Conservation (phyloP, 2,329 filamentous ascomycete genomes). For the Xylaria sp. region DNA sequence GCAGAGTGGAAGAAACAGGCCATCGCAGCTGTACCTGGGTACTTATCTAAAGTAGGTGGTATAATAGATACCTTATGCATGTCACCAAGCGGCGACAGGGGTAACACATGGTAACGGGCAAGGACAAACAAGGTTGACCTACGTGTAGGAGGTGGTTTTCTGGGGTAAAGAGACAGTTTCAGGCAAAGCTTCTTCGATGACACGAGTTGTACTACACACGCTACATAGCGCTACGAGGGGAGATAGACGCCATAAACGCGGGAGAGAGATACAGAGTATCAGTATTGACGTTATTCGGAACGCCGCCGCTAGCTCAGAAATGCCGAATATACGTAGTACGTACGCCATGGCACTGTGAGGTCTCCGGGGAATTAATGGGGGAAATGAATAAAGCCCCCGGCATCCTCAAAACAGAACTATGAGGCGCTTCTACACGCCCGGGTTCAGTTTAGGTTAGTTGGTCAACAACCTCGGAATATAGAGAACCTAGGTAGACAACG, state of each 20-base stretch:
- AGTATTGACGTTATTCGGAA: neutral
- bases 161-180: slow-evolving; percentile 22
- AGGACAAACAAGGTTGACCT: slow-evolving; percentile 22
- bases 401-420: too few relatives aligned
- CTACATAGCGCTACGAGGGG: neutral
- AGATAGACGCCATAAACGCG: slow-evolving; percentile 2
- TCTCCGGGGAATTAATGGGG: neutral
- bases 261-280: too few relatives aligned
- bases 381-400: neutral
- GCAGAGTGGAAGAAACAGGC: slow-evolving; percentile 27
- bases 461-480: neutral
- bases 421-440: neutral
- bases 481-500: too few relatives aligned
- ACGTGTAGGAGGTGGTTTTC: slow-evolving; percentile 15
- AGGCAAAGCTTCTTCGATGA: slow-evolving; percentile 3
- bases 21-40: slow-evolving; percentile 15
- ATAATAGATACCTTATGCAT: slow-evolving; percentile 34
- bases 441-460: neutral
- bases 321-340: neutral
- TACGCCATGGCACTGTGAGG: neutral
- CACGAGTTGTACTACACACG: neutral
- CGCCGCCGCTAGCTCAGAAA: neutral
- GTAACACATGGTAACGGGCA: slow-evolving; percentile 37
- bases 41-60: slow-evolving; percentile 1
- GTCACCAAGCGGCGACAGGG: slow-evolving; percentile 34